phyloP scores from a whole-genome alignment of 176 grass and related monocot genomes.

The Carex cristatella region DNA sequence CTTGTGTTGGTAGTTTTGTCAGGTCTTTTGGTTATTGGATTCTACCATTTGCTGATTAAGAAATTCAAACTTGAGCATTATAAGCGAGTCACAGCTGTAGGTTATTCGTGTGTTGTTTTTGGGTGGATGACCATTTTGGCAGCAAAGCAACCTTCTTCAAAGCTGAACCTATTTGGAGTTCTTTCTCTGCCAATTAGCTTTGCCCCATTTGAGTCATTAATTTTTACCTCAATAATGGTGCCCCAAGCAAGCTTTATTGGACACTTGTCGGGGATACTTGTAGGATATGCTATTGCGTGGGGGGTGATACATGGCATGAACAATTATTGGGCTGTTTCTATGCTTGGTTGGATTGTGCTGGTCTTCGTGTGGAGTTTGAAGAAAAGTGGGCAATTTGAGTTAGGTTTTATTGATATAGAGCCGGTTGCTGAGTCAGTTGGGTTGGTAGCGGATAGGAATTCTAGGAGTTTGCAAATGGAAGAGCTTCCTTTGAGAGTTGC shows the following conservation, averaged over 20 bases:
- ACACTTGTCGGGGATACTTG: conserved; percentile 76
- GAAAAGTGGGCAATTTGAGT: conserved; percentile 52
- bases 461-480: conserved; percentile 52
- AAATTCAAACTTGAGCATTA: conserved; percentile 94
- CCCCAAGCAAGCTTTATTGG: conserved; percentile 96
- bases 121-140: conserved; percentile 99
- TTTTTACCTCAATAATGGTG: conserved; percentile 97
- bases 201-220: conserved; percentile 85
- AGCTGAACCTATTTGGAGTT: conserved; percentile 80
- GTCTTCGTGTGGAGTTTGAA: conserved; percentile 84
- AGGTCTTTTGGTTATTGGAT: conserved; percentile 60
- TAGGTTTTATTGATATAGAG: conserved; percentile 83
- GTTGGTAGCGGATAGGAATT: conserved; percentile 38
- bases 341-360: conserved; percentile 76
- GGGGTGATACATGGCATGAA: conserved; percentile 94
- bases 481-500: conserved; percentile 47
- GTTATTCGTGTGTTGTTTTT: conserved; percentile 93
- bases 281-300: conserved; percentile 88
- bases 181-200: conserved; percentile 95
- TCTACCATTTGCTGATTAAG: conserved; percentile 73
- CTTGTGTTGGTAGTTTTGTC: conserved; percentile 73
- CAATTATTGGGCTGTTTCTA: conserved; percentile 88
- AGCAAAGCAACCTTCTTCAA: conserved; percentile 77
- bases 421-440: conserved; percentile 58
- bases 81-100: conserved; percentile 75